Percentiles rank a stretch among this genome's conserved stretches.
phyloP scores from a whole-genome alignment of 495 filamentous ascomycete species.

The Hyaloscypha hepaticicola region DNA sequence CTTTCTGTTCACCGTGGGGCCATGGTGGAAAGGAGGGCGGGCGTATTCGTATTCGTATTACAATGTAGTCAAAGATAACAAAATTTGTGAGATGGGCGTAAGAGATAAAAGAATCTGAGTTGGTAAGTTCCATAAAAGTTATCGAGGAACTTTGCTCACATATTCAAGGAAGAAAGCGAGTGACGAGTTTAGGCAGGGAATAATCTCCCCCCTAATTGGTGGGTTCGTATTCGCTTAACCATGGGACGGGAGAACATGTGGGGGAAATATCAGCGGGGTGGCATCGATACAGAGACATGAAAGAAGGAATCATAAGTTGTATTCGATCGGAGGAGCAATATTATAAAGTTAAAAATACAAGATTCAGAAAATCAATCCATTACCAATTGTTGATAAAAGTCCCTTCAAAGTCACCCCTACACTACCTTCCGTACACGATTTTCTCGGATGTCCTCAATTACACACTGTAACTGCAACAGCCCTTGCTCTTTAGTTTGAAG shows the following conservation, averaged over 20 bases:
- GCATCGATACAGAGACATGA: neutral
- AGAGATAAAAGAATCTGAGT: too few relatives aligned
- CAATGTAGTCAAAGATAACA: neutral
- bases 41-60: neutral
- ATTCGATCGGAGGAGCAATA: too few relatives aligned
- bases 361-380: too few relatives aligned
- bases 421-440: too few relatives aligned
- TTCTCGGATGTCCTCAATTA: too few relatives aligned
- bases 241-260: too few relatives aligned
- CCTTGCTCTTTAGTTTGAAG: neutral
- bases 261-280: neutral
- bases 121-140: too few relatives aligned
- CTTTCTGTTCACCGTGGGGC: neutral
- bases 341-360: too few relatives aligned
- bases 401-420: too few relatives aligned
- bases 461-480: neutral
- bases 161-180: neutral
- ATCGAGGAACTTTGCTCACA: neutral
- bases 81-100: too few relatives aligned
- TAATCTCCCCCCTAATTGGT: neutral
- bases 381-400: too few relatives aligned
- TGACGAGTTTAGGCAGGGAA: neutral
- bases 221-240: neutral
- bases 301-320: neutral
- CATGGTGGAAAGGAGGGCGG: neutral